Percentiles rank a stretch among this genome's conserved stretches.
Conservation (phyloP, 73 alveolate species). For the Uronychia setigera region DNA sequence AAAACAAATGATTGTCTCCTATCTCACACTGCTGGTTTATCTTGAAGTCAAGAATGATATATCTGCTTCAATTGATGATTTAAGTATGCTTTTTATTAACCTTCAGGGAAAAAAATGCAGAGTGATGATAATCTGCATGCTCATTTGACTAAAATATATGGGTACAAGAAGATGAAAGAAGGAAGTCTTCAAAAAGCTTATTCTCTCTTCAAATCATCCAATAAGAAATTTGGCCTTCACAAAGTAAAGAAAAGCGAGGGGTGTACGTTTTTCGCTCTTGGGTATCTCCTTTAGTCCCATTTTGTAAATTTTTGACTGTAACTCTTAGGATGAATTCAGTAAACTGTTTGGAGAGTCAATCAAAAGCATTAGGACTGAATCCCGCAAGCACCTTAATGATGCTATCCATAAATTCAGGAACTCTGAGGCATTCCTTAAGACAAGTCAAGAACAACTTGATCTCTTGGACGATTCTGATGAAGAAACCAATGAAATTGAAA, state of each 20-base stretch:
- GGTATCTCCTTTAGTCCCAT: too few species aligned
- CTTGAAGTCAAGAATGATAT: neutral
- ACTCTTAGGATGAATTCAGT: too few species aligned
- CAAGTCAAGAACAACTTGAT: too few species aligned
- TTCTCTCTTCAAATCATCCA: neutral
- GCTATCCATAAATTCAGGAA: too few species aligned
- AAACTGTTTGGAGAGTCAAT: too few species aligned
- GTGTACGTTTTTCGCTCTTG: neutral
- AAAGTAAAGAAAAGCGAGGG: neutral
- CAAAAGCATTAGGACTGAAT: too few species aligned
- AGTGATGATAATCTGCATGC: neutral
- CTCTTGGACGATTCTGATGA: too few species aligned
- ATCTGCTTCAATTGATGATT: neutral
- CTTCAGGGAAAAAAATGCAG: neutral
- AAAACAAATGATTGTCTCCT: neutral
- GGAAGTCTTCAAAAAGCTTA: neutral
- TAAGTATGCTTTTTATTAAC: neutral
- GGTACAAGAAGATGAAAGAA: conserved; percentile 2
- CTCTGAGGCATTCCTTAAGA: too few species aligned
- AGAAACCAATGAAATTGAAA: too few species aligned
- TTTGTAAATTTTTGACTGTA: too few species aligned
- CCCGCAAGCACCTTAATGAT: too few species aligned
- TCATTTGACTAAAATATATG: neutral
- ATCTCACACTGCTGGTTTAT: neutral
- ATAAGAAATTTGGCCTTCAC: neutral